Conservation (phyloP, 768 basidiomycete species). For the Lepiota subincarnata region DNA sequence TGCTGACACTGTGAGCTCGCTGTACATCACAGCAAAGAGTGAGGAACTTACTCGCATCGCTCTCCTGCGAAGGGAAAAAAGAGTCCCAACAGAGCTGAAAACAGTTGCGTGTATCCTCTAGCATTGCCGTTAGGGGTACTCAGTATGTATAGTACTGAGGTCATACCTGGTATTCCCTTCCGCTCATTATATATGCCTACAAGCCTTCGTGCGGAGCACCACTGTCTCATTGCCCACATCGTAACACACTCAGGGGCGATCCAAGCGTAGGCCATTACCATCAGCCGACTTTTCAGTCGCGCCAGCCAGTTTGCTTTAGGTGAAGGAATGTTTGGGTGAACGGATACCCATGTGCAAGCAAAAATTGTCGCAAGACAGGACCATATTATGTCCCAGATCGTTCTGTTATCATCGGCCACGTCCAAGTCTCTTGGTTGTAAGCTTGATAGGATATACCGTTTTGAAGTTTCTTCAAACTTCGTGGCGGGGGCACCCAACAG, state of each 20-base stretch:
- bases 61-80: not conserved
- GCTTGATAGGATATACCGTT: too few relatives aligned
- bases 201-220: slow-evolving; percentile 12
- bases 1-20: not conserved
- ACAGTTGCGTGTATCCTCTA: not conserved
- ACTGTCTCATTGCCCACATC: slow-evolving; percentile 19
- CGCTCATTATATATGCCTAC: slow-evolving; percentile 7
- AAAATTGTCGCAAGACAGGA: slow-evolving; percentile 19
- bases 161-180: not conserved
- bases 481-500: not conserved
- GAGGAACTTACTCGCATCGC: not conserved
- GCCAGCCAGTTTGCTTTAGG: not conserved
- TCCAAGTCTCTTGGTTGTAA: not conserved
- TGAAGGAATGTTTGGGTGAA: slow-evolving; percentile 20
- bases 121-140: not conserved
- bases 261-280: slow-evolving; percentile 8
- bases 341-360: slow-evolving; percentile 20
- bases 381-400: slow-evolving; percentile 17
- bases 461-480: not conserved
- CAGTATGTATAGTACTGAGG: not conserved
- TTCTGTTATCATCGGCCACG: slow-evolving; percentile 3
- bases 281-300: not conserved
- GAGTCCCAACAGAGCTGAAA: not conserved
- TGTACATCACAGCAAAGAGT: not conserved
- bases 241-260: slow-evolving; percentile 18